phyloP scores from a whole-genome alignment of 306 rosid species.

The Castanospermum australe region DNA sequence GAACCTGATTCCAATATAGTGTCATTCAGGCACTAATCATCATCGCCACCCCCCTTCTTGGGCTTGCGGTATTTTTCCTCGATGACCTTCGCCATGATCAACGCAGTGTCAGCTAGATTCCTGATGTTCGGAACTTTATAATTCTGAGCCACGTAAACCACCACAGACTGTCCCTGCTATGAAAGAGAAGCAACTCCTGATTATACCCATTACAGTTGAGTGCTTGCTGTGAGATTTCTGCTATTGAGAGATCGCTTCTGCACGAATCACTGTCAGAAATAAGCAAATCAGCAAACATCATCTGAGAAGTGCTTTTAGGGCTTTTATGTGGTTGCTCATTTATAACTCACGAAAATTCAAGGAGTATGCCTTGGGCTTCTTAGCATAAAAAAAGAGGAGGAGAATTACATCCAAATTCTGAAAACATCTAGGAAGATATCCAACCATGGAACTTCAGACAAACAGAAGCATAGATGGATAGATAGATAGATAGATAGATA shows the following conservation, averaged over 20 bases:
- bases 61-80: constrained; percentile 77
- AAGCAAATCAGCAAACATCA: constrained; percentile 18
- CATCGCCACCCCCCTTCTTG: constrained; percentile 47
- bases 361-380: not conserved
- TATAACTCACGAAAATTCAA: not conserved
- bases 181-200: constrained; percentile 72
- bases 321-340: not conserved
- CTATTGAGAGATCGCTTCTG: not conserved
- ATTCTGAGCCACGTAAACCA: constrained; percentile 77
- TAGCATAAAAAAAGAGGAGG: not conserved
- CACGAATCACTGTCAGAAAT: constrained; percentile 16
- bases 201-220: constrained; percentile 66
- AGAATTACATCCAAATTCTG: not conserved
- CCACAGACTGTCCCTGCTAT: constrained; percentile 63
- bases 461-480: too few species aligned
- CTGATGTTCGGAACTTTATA: constrained; percentile 74
- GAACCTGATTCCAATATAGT: constrained; percentile 32
- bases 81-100: constrained; percentile 49
- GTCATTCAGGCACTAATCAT: constrained; percentile 13
- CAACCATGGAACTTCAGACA: too few species aligned
- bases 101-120: constrained; percentile 65
- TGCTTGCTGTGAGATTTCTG: constrained; percentile 1
- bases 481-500: too few species aligned
- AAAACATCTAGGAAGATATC: not conserved
- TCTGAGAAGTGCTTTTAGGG: not conserved